These are phyloP conservation scores for Talaromyces liani DNA, from an alignment of 495 filamentous ascomycete species.

Conservation along the genomic window DNA sequence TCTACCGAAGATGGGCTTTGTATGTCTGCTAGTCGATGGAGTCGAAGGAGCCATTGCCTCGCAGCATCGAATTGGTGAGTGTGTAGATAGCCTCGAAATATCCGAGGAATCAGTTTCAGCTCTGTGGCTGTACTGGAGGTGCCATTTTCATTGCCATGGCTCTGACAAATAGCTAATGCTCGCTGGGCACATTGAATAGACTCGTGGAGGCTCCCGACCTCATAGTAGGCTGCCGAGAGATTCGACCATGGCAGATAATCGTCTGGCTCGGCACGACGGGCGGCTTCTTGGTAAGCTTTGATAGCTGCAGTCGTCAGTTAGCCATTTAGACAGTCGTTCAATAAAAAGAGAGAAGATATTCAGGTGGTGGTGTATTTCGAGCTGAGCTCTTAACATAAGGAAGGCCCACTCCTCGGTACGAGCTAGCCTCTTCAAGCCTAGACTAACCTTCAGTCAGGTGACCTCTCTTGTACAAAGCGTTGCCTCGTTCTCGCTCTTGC, in stretches of 20 bases:
- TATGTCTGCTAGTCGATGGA: not conserved
- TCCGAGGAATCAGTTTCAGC: constrained; percentile 1
- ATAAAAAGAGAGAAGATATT: not conserved
- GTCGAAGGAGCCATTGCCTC: constrained; percentile 2
- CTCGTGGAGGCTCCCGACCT: constrained; percentile 1
- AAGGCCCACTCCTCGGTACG: not conserved
- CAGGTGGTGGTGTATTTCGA: not conserved
- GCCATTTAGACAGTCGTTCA: not conserved
- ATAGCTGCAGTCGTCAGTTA: not conserved
- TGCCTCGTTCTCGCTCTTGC: constrained; percentile 4
- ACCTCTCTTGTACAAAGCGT: constrained; percentile 7
- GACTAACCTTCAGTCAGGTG: constrained; percentile 8
- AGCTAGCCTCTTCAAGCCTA: not conserved
- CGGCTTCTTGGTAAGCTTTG: constrained; percentile 6
- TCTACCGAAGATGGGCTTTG: not conserved
- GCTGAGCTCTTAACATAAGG: not conserved
- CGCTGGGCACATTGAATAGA: not conserved
- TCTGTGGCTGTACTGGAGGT: not conserved
- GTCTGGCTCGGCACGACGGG: not conserved
- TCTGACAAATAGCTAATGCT: constrained; percentile 2
- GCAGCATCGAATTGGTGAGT: constrained; percentile 3
- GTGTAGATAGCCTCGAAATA: constrained; percentile 3
- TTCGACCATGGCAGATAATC: constrained; percentile 9
- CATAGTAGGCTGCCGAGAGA: constrained; percentile 8
- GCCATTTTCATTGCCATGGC: not conserved